Conservation (phyloP, 2,329 filamentous ascomycete genomes). For the Ophiostoma ips region DNA sequence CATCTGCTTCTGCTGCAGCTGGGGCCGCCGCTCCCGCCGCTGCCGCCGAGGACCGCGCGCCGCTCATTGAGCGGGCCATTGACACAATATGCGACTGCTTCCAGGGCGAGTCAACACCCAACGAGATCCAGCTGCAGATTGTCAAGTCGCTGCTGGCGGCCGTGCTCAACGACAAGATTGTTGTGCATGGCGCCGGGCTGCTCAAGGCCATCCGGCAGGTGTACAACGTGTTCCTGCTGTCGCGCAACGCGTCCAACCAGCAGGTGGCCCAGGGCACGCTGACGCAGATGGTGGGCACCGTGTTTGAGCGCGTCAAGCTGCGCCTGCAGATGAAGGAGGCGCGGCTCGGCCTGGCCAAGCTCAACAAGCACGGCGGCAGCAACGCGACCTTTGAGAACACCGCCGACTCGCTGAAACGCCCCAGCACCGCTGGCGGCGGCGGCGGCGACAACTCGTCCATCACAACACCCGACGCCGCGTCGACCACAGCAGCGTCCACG, state of each 20-base stretch:
- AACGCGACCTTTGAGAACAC: conserved; percentile 37
- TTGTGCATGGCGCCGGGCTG: conserved; percentile 90
- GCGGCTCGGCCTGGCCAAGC: conserved; percentile 42
- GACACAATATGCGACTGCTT: conserved; percentile 99
- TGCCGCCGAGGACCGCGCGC: conserved; percentile 34
- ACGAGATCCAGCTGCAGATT: conserved; percentile 92
- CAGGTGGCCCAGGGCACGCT: conserved; percentile 93
- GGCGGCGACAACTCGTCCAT: conserved; percentile 21
- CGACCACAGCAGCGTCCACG: conserved; percentile 11
- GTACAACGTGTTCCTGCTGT: conserved; percentile 96
- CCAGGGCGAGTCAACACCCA: conserved; percentile 83
- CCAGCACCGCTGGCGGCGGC: conserved; percentile 15
- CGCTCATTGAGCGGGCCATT: conserved; percentile 91
- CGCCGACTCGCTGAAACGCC: conserved; percentile 19
- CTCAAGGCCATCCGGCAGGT: conserved; percentile 95
- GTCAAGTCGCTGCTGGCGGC: conserved; percentile 93
- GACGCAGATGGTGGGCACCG: conserved; percentile 96
- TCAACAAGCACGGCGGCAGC: conserved; percentile 39
- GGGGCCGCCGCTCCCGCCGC: neutral
- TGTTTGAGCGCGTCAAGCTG: conserved; percentile 86
- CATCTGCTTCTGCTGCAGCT: conserved; percentile 23
- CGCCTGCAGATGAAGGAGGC: conserved; percentile 79
- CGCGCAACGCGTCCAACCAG: conserved; percentile 86
- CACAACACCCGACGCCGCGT: conserved; percentile 16
- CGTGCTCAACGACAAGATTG: conserved; percentile 95